Base-by-base conservation (phyloP, 805 yeast species). In the Wickerhamiella domercqiae region DNA sequence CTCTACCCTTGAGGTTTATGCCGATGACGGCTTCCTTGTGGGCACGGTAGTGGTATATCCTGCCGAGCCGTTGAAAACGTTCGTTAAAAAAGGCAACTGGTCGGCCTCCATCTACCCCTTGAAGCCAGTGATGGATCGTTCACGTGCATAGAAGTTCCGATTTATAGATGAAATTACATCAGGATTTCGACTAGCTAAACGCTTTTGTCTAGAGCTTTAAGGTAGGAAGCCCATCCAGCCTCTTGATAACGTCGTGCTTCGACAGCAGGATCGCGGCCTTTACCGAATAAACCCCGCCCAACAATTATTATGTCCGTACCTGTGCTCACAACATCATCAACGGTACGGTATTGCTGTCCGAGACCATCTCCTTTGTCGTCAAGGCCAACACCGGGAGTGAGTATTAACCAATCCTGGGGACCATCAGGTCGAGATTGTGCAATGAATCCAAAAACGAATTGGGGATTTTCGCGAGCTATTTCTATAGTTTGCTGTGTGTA, bases 341-440 rank as follows among this genome's bases (percentile, higher is more conserved):
- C 97, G 4, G 95, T 75, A 57, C 98, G 71, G 60, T 90, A 90
- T 60, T 90, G 97, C 59, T 90, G 99, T 18, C 99, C 99, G 43
- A 90, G 67, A 1, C 77, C 73, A 56, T 90, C 99, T 13, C 97
- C 96, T 57, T 78, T 90, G 54, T 87, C 97, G 54, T 87, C 98
- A 37, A 90, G 68, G 2, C 97, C 97, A 29, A 90, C 98, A 44
- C 99, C 99, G 0, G 99, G 99, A 1, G 98, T 87, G 90, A 90
- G 77, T 41, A 86, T 73, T 29, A 90, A 61, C 95, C 96, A 90
- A 61, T 90, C 98, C 51, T 79, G 86, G n/a, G n/a, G n/a, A n/a
- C n/a, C n/a, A 26, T 36, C 47, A 50, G 76, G 90, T 41, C 76
- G 75, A 52, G 71, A 70, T 56, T 84, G 96, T 0, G 98, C 96